Conservation (phyloP, 352 stramenopile genomes). For the Phytophthora sp. region DNA sequence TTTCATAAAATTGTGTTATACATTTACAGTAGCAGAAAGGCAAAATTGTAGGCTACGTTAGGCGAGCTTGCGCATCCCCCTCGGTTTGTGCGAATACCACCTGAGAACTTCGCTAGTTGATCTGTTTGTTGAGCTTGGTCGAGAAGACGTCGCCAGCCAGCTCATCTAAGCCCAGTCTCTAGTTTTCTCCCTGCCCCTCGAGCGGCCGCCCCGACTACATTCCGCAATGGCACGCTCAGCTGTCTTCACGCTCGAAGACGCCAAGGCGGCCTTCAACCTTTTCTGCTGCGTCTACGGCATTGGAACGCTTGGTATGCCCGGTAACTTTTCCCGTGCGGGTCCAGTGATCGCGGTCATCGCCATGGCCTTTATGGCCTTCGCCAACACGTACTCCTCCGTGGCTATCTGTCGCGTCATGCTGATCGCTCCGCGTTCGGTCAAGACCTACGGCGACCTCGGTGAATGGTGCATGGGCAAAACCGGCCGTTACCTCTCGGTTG, state of each 20-base stretch:
- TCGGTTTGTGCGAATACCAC: no score
- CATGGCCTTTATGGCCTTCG: conserved; percentile 57
- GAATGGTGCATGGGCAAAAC: conserved; percentile 53
- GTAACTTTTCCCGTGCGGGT: conserved; percentile 49
- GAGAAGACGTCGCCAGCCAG: neutral
- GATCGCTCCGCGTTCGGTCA: conserved; percentile 45
- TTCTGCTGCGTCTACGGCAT: conserved; percentile 61
- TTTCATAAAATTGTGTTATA: no score
- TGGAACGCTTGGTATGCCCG: conserved; percentile 63
- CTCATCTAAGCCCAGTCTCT: conserved; percentile 27
- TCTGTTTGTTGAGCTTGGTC: conserved; percentile 11
- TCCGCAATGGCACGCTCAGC: conserved; percentile 28
- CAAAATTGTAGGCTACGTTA: conserved; percentile 14
- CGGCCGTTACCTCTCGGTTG: conserved; percentile 44
- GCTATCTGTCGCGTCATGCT: conserved; percentile 54
- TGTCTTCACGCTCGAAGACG: conserved; percentile 57
- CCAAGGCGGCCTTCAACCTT: conserved; percentile 50
- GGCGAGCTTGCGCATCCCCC: conserved; percentile 13
- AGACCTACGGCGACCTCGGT: conserved; percentile 63
- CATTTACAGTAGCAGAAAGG: no score
- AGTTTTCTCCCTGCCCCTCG: conserved; percentile 20
- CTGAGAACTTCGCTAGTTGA: conserved; percentile 28
- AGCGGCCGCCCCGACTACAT: conserved; percentile 8
- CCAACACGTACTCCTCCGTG: conserved; percentile 51
- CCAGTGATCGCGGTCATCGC: conserved; percentile 42